Base-by-base conservation (phyloP, 169 alveolate genomes). In the Plasmodium coatneyi region DNA sequence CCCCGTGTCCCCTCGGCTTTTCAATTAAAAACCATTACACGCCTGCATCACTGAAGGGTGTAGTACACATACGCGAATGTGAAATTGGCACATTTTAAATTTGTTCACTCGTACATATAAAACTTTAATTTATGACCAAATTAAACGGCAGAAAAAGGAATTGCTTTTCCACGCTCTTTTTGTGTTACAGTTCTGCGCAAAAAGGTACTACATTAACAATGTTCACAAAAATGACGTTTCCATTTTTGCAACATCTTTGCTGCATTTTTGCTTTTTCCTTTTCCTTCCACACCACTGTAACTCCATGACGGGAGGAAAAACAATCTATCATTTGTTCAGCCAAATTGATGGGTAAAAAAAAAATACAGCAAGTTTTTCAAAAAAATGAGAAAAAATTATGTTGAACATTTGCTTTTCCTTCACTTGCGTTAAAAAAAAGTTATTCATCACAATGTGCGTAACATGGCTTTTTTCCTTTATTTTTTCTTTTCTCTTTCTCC, bases 1-100 rank as follows among this genome's bases (percentile, higher is more conserved):
- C 30, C 76, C n/a, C 36, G 76, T 22, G 30, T 3, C 36, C 36
- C 30, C 36, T 19, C 76, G 39, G 36, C 76, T 66, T 66, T 28
- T 25, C 22, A 66, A 66, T 66, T 66, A 66, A 66, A 28, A 66
- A 66, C 76, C 76, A 66, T 66, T 66, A 66, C 36, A 66, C n/a
- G 76, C n/a, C 41, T 66, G 41, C 76, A 66, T 28, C 76, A 66
- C 76, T 7, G 36, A 6, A 66, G 76, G 76, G 76, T 66, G 76
- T 66, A 66, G 76, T 22, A 22, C 76, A 66, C 76, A 66, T 4
- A 66, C n/a, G 41, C 76, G n/a, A 66, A 66, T 66, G 76, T 66
- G 76, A 28, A 66, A 66, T 66, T 19, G 36, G 36, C 76, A 66
- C 76, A 66, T 66, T 66, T 66, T 7, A 28, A 66, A 66, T 22